phyloP scores from a whole-genome alignment of 2,329 filamentous ascomycete genomes.

The Pseudocercospora macadamiae region DNA sequence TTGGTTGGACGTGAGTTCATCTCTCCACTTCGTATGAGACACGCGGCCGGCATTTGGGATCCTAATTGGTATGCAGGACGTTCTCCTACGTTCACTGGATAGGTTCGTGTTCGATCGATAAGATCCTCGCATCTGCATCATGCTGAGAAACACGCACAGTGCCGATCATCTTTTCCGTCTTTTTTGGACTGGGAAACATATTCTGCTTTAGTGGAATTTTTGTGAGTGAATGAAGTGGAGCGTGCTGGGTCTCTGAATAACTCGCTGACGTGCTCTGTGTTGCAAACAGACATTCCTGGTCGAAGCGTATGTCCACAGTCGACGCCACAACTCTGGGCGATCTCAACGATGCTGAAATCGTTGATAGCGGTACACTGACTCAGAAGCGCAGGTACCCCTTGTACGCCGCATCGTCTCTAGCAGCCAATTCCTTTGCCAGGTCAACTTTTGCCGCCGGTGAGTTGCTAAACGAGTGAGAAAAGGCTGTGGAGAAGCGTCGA shows the following conservation, averaged over 20 bases:
- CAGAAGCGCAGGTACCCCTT: conserved; percentile 44
- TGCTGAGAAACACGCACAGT: conserved; percentile 39
- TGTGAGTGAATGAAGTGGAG: conserved; percentile 26
- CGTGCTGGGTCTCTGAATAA: background rate
- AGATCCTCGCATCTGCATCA: conserved; percentile 21
- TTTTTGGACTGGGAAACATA: conserved; percentile 51
- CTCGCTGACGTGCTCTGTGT: conserved; percentile 1
- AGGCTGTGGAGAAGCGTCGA: background rate
- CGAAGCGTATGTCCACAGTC: conserved; percentile 12
- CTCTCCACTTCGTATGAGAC: conserved; percentile 10
- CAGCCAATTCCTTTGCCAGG: conserved; percentile 55
- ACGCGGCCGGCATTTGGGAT: conserved; percentile 6
- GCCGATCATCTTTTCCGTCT: conserved; percentile 52
- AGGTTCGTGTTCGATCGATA: conserved; percentile 17
- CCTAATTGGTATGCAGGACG: conserved; percentile 2
- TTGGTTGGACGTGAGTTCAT: conserved; percentile 28
- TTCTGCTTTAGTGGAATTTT: too few species aligned
- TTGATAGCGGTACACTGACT: background rate
- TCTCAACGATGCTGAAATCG: background rate
- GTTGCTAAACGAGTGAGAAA: conserved; percentile 41
- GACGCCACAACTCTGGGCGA: conserved; percentile 4
- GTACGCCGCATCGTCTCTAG: conserved; percentile 54
- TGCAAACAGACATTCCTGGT: conserved; percentile 24
- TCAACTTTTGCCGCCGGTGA: conserved; percentile 50
- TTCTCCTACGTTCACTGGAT: conserved; percentile 25